Base-by-base conservation (phyloP, 2,329 filamentous ascomycete species). In the Penicillium aurantiogriseum region DNA sequence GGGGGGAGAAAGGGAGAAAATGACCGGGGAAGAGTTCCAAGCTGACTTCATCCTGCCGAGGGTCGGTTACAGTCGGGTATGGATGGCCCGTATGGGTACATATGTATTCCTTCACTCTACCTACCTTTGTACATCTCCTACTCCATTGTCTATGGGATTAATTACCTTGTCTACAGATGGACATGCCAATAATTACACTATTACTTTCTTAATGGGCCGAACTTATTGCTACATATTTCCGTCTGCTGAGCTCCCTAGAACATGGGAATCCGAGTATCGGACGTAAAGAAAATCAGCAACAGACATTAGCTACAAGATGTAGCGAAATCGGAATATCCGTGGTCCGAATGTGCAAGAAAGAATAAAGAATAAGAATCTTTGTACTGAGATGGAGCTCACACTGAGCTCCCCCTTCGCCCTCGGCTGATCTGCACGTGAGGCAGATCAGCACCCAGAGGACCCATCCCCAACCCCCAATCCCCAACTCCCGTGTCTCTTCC, bases 11-110 rank as follows among this genome's bases (percentile, higher is more conserved):
- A 51, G 51, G 51, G 51, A 50, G 51, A 57, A 57, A 51, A 56
- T 39, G 51, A 46, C 47, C 46, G 54, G 48, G 29, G 50, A 25
- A 13, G 36, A 56, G 46, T 54, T 50, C 60, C 58, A 63, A 53
- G 58, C 58, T 66, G 62, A 66, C 59, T 63, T 63, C 62, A 65
- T 61, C 44, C 49, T 65, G 57, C 64, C 65, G 63, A 67, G 64
- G 65, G 49, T 66, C 64, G 66, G 63, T 65, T 64, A 67, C 56
- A 60, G 61, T 65, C 65, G 65, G 65, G 42, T 55, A 56, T 52
- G 21, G 2, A 56, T 23, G 23, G 23, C 23, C 23, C 23, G 23
- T 5, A 23, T 23, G 23, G 23, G 23, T 23, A n/a, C n/a, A n/a
- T n/a, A n/a, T n/a, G n/a, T n/a, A 1, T 23, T 23, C 4, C 39